Evolutionary conservation across 2,329 filamentous ascomycete species (phyloP).

Genomic region (Fusarium nygamai): DNA sequence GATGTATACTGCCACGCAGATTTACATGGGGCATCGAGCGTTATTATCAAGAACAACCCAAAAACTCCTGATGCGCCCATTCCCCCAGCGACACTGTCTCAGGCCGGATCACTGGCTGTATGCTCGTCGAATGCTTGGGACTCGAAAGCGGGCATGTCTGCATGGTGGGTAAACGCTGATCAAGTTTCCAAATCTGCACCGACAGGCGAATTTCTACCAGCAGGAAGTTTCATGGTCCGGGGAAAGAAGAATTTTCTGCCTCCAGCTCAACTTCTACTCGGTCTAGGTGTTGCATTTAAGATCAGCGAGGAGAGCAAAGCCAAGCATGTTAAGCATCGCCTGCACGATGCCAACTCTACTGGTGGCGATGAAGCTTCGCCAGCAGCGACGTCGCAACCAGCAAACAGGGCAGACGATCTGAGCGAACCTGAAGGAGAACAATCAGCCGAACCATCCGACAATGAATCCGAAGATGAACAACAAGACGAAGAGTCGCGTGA

Average conservation of each 20-base stretch:
- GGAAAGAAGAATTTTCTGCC: conserved; percentile 93
- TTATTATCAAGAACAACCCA: conserved; percentile 90
- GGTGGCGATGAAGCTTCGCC: conserved; percentile 18
- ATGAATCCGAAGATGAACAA: conserved; percentile 48
- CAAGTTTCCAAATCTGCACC: conserved; percentile 89
- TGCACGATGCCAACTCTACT: conserved; percentile 44
- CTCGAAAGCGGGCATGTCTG: conserved; percentile 92
- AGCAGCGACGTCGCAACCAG: conserved; percentile 39
- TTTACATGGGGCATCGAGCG: conserved; percentile 81
- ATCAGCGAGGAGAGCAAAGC: conserved; percentile 88
- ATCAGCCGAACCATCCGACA: conserved; percentile 46
- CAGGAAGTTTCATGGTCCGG: conserved; percentile 81
- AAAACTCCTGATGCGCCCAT: conserved; percentile 84
- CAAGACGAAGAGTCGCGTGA: conserved; percentile 46
- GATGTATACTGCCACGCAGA: conserved; percentile 95
- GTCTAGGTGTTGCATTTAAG: conserved; percentile 87
- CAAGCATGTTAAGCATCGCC: conserved; percentile 77
- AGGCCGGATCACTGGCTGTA: conserved; percentile 87
- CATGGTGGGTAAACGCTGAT: conserved; percentile 93
- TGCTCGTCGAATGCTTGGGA: conserved; percentile 94
- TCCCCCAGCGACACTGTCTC: conserved; percentile 87
- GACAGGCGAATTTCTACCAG: conserved; percentile 80
- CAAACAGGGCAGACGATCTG: conserved; percentile 32
- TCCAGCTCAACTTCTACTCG: conserved; percentile 86
- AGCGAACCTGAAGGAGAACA: conserved; percentile 38